Evolutionary conservation across 2,329 filamentous ascomycete species (phyloP).

Genomic region (Cladosporium sp.): DNA sequence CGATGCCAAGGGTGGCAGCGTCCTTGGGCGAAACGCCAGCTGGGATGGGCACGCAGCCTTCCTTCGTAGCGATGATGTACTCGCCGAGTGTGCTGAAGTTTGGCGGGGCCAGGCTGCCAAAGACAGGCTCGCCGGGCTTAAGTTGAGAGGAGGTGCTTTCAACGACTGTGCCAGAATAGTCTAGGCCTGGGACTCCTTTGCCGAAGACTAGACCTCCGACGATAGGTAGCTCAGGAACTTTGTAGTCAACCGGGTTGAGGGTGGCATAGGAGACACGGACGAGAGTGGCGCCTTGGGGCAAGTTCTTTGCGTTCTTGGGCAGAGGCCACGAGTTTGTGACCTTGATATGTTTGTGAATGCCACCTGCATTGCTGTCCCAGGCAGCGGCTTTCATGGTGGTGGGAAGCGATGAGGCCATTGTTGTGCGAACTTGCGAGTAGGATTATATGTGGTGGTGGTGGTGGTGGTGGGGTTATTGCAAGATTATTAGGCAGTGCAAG

Average conservation of each 20-base stretch:
- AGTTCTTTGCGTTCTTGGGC: conserved; percentile 21
- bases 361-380: conserved; percentile 31
- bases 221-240: conserved; percentile 44
- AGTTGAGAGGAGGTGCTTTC: conserved; percentile 29
- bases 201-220: conserved; percentile 38
- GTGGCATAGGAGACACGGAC: conserved; percentile 45
- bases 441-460: not conserved
- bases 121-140: conserved; percentile 40
- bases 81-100: conserved; percentile 39
- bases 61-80: conserved; percentile 30
- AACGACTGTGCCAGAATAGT: conserved; percentile 53
- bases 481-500: not conserved
- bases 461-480: not conserved
- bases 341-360: conserved; percentile 38
- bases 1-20: conserved; percentile 37
- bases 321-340: conserved; percentile 32
- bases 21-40: conserved; percentile 38
- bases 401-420: conserved; percentile 26
- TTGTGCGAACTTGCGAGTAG: not conserved
- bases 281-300: conserved; percentile 38
- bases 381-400: conserved; percentile 33
- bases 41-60: conserved; percentile 30
- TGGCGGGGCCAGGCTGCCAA: conserved; percentile 35
- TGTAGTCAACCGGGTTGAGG: conserved; percentile 53
- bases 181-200: conserved; percentile 48